Conservation (phyloP, 164 flowering plant genomes). For the Sextonia rubra region DNA sequence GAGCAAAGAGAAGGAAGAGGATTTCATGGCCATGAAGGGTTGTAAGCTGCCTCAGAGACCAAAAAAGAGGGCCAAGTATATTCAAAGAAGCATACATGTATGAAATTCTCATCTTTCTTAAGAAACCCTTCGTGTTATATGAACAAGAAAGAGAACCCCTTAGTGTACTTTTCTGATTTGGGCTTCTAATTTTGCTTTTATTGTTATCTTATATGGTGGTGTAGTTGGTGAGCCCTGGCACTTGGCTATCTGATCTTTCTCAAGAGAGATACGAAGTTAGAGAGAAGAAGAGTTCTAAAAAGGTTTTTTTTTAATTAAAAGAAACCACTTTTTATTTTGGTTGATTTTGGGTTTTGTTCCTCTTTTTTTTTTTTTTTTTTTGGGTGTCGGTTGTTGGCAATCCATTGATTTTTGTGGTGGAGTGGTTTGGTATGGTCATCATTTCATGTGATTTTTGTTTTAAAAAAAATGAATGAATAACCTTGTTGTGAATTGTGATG, state of each 20-base stretch:
- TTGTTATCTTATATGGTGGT: neutral
- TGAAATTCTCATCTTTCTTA: neutral
- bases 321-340: neutral
- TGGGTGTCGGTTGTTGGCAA: neutral
- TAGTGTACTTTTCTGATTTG: neutral
- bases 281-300: slow-evolving; percentile 78
- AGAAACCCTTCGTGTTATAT: no score
- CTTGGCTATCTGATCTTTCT: slow-evolving; percentile 84
- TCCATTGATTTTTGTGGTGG: neutral
- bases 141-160: neutral
- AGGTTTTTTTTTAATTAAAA: slow-evolving; percentile 35
- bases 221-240: slow-evolving; percentile 82
- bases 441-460: neutral
- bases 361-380: neutral
- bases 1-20: slow-evolving; percentile 16
- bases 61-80: slow-evolving; percentile 12
- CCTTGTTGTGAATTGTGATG: no score
- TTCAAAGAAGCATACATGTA: slow-evolving; percentile 9
- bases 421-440: neutral
- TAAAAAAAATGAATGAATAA: neutral
- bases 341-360: neutral
- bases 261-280: slow-evolving; percentile 82
- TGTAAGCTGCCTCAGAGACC: slow-evolving; percentile 13
- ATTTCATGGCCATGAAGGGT: slow-evolving; percentile 19
- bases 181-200: neutral